Base-by-base conservation (phyloP, 2,329 filamentous ascomycete genomes). In the Monosporascus sp. region DNA sequence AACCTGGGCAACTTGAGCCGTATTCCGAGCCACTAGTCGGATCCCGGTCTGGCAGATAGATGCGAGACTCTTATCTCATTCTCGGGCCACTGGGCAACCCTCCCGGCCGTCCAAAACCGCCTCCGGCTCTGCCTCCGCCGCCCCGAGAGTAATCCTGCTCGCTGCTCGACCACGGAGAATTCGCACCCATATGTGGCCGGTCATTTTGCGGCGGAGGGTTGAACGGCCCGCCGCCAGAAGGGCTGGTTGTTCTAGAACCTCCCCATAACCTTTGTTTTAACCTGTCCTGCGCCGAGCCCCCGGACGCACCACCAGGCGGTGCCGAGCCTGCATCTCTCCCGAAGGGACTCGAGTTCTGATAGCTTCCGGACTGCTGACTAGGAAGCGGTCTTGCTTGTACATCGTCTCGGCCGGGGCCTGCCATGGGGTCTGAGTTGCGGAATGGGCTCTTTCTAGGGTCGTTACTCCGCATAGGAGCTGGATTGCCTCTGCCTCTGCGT, bases 201-300 rank as follows among this genome's bases (percentile, higher is more conserved):
- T 46, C 61, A 44, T 60, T 60, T 51, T 65, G 63, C 51, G 64
- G 60, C 45, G 66, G 64, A 17, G 78, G 76, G 53, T 77, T 74
- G 56, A 79, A 81, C 6, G 79, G 77, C 3, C 74, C 73, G 22
- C 64, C 63, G 19, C 70, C 67, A 24, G 73, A 73, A 8, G 84
- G 82, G 59, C 83, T 86, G 48, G 76, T 75, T 44, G 81, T 81
- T 59, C 80, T 77, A 22, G 81, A 71, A 5, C 77, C 80, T n/a
- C 83, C 84, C 79, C 91, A 91, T 46, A 96, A 73, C 57, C 90
- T 77, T 64, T 91, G 90, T 66, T 91, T 90, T 62, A 97, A 75
- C 61, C 90, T 79, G 63, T 96, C 90, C 73, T 95, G 90, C 49
- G 91, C 91, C 20, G 85, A 84, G 36, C 77, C 77, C 3, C 77